These are phyloP conservation scores for Coprinopsis marcescibilis DNA, from an alignment of 768 basidiomycete genomes.

Conservation along the genomic window DNA sequence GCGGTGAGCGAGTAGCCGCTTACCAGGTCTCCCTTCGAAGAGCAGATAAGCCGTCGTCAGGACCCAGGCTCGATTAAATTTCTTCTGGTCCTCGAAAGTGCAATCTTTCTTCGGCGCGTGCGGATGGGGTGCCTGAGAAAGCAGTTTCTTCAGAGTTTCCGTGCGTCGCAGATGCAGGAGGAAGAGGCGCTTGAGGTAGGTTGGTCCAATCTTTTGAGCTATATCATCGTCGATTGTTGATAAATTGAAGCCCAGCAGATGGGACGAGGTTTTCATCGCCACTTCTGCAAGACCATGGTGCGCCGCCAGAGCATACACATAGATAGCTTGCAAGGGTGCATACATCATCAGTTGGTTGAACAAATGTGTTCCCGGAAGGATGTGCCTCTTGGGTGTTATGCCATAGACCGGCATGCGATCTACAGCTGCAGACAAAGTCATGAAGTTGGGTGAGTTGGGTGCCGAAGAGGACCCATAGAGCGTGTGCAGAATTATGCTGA, in stretches of 20 bases:
- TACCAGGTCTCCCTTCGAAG: slow-evolving; percentile 34
- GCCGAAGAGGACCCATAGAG: slow-evolving; percentile 43
- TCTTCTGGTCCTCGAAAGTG: slow-evolving; percentile 27
- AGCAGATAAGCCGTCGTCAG: slow-evolving; percentile 28
- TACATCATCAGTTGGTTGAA: slow-evolving; percentile 12
- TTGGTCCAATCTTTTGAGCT: slow-evolving; percentile 26
- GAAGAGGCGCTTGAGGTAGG: slow-evolving; percentile 32
- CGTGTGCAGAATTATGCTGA: slow-evolving; percentile 50
- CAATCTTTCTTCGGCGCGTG: slow-evolving; percentile 27
- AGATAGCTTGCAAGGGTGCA: slow-evolving; percentile 26
- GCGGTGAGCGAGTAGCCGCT: too few relatives aligned
- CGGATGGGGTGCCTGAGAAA: slow-evolving; percentile 23
- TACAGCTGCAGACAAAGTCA: slow-evolving; percentile 38
- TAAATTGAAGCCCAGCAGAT: slow-evolving; percentile 29
- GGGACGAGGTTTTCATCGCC: slow-evolving; percentile 29
- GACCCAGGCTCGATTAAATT: slow-evolving; percentile 33
- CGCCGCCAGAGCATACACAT: slow-evolving; percentile 31
- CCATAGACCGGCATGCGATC: slow-evolving; percentile 21
- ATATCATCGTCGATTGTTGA: slow-evolving; percentile 24
- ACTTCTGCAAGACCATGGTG: slow-evolving; percentile 25
- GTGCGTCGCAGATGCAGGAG: slow-evolving; percentile 28
- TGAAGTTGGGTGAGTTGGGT: slow-evolving; percentile 43
- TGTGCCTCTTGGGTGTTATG: slow-evolving; percentile 15
- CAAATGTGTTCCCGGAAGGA: slow-evolving; percentile 21
- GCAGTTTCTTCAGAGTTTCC: slow-evolving; percentile 24